Percentiles rank a stretch among this genome's conserved stretches.
Evolutionary conservation across 2,329 filamentous ascomycete genomes (phyloP).

Genomic region (Fusarium fracticaudum): DNA sequence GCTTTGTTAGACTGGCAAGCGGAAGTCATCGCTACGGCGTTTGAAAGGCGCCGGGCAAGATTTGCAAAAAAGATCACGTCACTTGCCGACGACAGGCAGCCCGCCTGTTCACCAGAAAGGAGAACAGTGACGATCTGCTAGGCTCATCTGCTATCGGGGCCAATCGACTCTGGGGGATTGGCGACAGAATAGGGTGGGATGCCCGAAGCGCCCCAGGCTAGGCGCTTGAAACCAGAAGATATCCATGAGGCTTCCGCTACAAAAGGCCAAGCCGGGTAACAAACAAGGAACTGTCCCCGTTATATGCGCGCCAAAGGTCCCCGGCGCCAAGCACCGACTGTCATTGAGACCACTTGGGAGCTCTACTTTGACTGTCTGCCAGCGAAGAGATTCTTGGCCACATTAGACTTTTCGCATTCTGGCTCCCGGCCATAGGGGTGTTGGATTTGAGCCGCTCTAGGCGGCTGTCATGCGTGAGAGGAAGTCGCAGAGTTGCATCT

Average conservation of each 20-base stretch:
- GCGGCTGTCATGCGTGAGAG: neutral
- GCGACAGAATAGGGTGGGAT: conserved; percentile 23
- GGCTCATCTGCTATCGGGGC: conserved; percentile 6
- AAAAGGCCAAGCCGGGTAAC: conserved; percentile 5
- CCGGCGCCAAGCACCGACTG: conserved; percentile 20
- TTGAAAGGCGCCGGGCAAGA: conserved; percentile 40
- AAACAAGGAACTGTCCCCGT: conserved; percentile 18
- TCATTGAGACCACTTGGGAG: neutral
- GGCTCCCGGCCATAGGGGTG: neutral
- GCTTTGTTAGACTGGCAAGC: conserved; percentile 81
- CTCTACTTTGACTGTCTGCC: conserved; percentile 1
- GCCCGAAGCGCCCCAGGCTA: conserved; percentile 22
- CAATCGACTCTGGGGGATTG: conserved; percentile 22
- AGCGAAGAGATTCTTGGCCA: conserved; percentile 12
- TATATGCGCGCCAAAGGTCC: conserved; percentile 28
- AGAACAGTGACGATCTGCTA: neutral
- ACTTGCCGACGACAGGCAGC: neutral
- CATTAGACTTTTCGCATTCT: neutral
- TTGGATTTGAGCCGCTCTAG: neutral
- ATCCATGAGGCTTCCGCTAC: conserved; percentile 10
- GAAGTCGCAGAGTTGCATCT: neutral
- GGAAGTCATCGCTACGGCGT: conserved; percentile 59
- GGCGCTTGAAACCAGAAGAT: conserved; percentile 16
- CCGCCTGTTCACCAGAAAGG: neutral
- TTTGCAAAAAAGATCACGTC: neutral